Evolutionary conservation across 1,284 basidiomycete species (phyloP), one percentile per base, ranked within the genome.

Genomic region (Heimioporus punctisporus): DNA sequence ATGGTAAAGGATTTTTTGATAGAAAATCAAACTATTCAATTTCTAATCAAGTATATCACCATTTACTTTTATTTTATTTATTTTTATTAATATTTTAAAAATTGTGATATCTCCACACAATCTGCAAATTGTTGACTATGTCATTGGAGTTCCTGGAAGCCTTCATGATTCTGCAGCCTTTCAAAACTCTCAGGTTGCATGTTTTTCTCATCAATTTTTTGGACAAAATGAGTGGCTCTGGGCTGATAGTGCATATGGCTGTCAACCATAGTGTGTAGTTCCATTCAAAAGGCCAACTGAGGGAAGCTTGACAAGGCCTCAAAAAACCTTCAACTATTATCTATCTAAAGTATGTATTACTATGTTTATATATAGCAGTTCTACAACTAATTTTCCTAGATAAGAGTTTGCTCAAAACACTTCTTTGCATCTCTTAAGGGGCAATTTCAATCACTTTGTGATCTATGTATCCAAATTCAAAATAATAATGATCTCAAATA

Each of bases 101-200:
- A 21, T 63, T 34, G 42, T 60, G 1, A 46, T 55, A 11, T 46
- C 56, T 12, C 61, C 52, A 5, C 58, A 62, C 23, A 61, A 64
- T 27, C 51, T 64, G 0, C 5, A 26, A 1, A 66, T 68, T 49
- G 50, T 64, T 4, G 58, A 68, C 45, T 66, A 67, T 60, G 41
- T 43, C 1, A 56, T 67, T 57, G 65, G 57, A 8, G 25, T 58
- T 15, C 54, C 56, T 41, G 61, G 60, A 17, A 67, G 65, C 31
- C 28, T 58, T 0, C 53, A 68, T 56, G 59, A 68, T 46, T 41
- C 61, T 1, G 40, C 40, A 14, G 56, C 57, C 9, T 62, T 62
- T 44, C 46, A 34, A 14, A 5, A 25, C 2, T 43, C 46, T 7
- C 2, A 3, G 2, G 14, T 60, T 50, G n/a, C 31, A 9, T 1